Evolutionary conservation across 768 basidiomycete species (phyloP).

Genomic region (Tylopilus subfusipes): DNA sequence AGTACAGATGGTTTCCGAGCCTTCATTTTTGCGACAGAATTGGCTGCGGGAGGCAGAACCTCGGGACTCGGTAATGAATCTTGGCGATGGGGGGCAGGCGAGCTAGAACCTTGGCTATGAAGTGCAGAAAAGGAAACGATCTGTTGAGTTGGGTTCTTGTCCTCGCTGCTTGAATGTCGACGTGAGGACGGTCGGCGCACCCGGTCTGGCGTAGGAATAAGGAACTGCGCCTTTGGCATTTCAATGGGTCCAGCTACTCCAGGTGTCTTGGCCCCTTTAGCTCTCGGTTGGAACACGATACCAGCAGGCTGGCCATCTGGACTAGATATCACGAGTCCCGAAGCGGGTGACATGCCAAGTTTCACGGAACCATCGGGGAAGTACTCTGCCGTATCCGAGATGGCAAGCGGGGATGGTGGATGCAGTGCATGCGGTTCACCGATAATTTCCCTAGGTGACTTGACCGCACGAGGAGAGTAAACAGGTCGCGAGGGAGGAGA

Average conservation of each 20-base stretch:
- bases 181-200: conserved; percentile 26
- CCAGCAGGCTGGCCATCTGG: conserved; percentile 94
- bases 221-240: conserved; percentile 40
- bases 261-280: conserved; percentile 35
- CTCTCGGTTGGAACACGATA: conserved; percentile 88
- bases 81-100: conserved; percentile 19
- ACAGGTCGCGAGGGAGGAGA: conserved; percentile 43
- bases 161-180: conserved; percentile 27
- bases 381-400: conserved; percentile 68
- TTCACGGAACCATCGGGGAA: conserved; percentile 62
- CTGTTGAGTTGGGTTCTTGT: conserved; percentile 25
- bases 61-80: conserved; percentile 26
- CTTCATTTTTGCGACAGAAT: conserved; percentile 20
- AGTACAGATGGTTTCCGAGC: conserved; percentile 31
- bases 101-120: conserved; percentile 17
- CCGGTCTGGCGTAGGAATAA: conserved; percentile 28
- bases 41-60: conserved; percentile 1
- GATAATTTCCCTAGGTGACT: conserved; percentile 47
- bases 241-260: conserved; percentile 41
- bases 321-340: conserved; percentile 86
- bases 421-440: conserved; percentile 38
- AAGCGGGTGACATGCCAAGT: conserved; percentile 72
- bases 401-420: conserved; percentile 69
- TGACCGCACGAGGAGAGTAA: conserved; percentile 48
- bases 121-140: conserved; percentile 29